Evolutionary conservation across 2,329 filamentous ascomycete species (phyloP), one percentile per base, ranked within the genome.

Genomic region (Neurospora crassa): DNA sequence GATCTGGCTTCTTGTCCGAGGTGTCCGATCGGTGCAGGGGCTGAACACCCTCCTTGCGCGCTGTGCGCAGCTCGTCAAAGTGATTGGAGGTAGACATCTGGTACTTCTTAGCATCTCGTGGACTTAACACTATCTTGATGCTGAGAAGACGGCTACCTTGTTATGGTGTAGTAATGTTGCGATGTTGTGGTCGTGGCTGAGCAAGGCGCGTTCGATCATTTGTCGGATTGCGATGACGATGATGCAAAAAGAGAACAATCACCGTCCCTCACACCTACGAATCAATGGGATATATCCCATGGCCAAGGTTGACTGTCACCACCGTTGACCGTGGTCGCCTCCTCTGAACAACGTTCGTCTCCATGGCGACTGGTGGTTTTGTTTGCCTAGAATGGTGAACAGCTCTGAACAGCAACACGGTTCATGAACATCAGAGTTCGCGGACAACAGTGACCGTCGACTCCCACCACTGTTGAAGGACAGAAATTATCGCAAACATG

Each of bases 401-500:
- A 53, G 20, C 20, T 24, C 5, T 53, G 47, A 29, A 3, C 47
- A 24, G 47, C 20, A 24, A 29, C 20, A 3, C 5, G 14, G 20
- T 53, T 29, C 6, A 24, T 24, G 47, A 53, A 29, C n/a, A 24
- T 4, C 45, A 14, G n/a, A 47, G 14, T 47, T 24, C n/a, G 45
- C 14, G 10, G 5, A 53, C 2, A 53, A 45, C n/a, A 45, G 10
- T 20, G 18, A 45, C 43, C 3, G 43, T 45, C 10, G 18, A 45
- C n/a, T 12, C 3, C n/a, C 43, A 20, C 1, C 3, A 45, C 1
- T 20, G n/a, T n/a, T 1, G 10, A 45, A n/a, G 8, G 10, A 45
- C 3, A 45, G 18, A 3, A 1, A 20, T 8, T 12, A 5, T 2
- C 0, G 3, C 1, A 8, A 20, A 11, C n/a, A 20, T n/a, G 8